Percentiles rank a stretch among this genome's conserved stretches.
Conservation (phyloP, 2,329 filamentous ascomycete genomes). For the Byssoonygena ceratinophila region DNA sequence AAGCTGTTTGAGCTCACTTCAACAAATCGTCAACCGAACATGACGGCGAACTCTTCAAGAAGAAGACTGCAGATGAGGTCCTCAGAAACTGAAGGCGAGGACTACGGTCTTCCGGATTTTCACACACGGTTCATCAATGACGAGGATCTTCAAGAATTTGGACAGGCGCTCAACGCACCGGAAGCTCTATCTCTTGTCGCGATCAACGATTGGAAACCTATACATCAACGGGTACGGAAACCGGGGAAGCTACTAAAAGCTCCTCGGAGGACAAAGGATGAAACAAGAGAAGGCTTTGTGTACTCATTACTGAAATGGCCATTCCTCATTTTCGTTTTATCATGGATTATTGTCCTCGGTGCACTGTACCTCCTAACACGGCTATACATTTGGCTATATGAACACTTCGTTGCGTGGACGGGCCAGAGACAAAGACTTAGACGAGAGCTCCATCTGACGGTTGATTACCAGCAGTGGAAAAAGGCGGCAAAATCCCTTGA, state of each 20-base stretch:
- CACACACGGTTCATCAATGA: conserved; percentile 65
- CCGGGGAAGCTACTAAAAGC: conserved; percentile 38
- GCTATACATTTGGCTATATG: conserved; percentile 84
- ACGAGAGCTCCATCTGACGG: conserved; percentile 58
- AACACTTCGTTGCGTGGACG: conserved; percentile 82
- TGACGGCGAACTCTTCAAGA: not conserved
- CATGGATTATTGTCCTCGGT: conserved; percentile 67
- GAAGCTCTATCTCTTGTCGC: conserved; percentile 71
- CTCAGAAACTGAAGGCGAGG: conserved; percentile 3
- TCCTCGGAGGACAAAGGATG: conserved; percentile 58
- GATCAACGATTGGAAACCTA: conserved; percentile 89
- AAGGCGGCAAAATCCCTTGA: conserved; percentile 69
- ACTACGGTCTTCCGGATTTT: conserved; percentile 65
- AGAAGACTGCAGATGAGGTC: not conserved
- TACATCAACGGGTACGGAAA: conserved; percentile 58
- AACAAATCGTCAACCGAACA: not conserved
- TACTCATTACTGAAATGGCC: conserved; percentile 90
- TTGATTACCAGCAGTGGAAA: conserved; percentile 75
- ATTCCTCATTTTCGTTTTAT: conserved; percentile 64
- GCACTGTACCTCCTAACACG: conserved; percentile 68
- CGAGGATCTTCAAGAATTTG: conserved; percentile 66
- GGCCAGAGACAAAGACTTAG: conserved; percentile 64
- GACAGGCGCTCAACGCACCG: conserved; percentile 68
- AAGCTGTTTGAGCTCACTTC: not conserved
- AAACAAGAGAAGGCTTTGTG: conserved; percentile 86